Evolutionary conservation across 2,329 filamentous ascomycete genomes (phyloP).

Genomic region (Talaromyces sp.): DNA sequence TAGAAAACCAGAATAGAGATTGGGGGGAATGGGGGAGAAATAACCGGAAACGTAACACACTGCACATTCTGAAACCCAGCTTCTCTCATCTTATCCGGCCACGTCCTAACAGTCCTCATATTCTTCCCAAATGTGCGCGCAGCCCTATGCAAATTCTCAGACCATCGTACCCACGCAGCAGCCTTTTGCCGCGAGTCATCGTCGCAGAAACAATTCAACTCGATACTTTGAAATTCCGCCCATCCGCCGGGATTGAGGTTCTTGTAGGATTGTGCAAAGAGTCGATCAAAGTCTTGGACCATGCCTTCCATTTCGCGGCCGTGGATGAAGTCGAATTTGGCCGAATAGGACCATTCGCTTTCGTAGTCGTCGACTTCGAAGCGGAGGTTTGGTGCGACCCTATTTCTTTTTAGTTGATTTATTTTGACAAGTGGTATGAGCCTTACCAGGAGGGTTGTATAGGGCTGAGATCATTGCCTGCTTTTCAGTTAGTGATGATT

Average conservation of each 20-base stretch:
- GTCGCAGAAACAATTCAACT: conserved; percentile 17
- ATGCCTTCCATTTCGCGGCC: conserved; percentile 21
- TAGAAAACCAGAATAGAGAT: background rate
- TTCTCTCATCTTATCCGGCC: conserved; percentile 20
- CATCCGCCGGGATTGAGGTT: conserved; percentile 22
- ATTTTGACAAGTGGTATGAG: background rate
- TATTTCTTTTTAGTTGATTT: background rate
- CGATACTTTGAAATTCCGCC: conserved; percentile 18
- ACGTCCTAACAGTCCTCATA: conserved; percentile 17
- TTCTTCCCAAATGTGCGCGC: conserved; percentile 22
- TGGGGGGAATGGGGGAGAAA: background rate
- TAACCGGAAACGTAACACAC: conserved; percentile 21
- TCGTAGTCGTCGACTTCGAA: conserved; percentile 26
- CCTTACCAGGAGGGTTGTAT: conserved; percentile 27
- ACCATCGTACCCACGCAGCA: conserved; percentile 16
- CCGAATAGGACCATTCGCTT: conserved; percentile 21
- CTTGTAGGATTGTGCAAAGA: conserved; percentile 19
- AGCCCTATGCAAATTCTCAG: conserved; percentile 19
- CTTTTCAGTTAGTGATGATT: background rate
- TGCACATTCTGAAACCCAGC: conserved; percentile 27
- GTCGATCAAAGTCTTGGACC: conserved; percentile 20
- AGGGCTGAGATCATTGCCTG: conserved; percentile 27
- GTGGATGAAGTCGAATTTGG: conserved; percentile 25
- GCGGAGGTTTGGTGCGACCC: conserved; percentile 24
- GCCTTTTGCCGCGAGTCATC: conserved; percentile 17